These are phyloP conservation scores for Leishmania aethiopica DNA, from an alignment of 208 protist genomes.

Conservation along the genomic window DNA sequence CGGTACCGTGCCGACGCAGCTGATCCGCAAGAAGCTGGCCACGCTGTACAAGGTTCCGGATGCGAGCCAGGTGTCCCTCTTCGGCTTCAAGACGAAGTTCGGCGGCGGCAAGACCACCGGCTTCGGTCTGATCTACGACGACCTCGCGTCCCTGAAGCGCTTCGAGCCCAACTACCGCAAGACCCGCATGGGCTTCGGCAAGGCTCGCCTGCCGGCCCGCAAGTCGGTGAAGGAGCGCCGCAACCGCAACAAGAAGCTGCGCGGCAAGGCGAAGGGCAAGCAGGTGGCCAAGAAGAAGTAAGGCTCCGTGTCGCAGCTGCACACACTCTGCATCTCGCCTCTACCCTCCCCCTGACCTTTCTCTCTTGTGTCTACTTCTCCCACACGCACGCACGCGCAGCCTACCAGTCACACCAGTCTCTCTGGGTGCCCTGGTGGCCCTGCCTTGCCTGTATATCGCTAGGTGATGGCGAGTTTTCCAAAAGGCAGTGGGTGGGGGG, in stretches of 20 bases:
- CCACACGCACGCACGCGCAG: not conserved
- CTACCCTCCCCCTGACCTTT: not conserved
- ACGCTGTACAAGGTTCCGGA: conserved; percentile 98
- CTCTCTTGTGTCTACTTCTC: not conserved
- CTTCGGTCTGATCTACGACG: conserved; percentile 99
- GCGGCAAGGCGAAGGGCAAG: conserved; percentile 97
- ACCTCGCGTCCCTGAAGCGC: conserved; percentile 93
- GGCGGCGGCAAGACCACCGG: conserved; percentile 99
- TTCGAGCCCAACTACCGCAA: conserved; percentile 99
- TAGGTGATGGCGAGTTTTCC: not conserved
- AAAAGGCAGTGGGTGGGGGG: not conserved
- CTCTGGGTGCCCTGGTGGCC: not conserved
- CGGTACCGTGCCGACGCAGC: conserved; percentile 93
- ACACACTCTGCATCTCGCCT: not conserved
- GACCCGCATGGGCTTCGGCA: conserved; percentile 93
- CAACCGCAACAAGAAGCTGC: conserved; percentile 99
- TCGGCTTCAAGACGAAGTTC: conserved; percentile 99
- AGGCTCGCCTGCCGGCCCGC: conserved; percentile 87
- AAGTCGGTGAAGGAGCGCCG: conserved; percentile 99
- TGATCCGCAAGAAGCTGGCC: conserved; percentile 95
- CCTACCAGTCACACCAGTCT: not conserved
- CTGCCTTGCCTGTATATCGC: not conserved
- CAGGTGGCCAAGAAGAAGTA: conserved; percentile 93
- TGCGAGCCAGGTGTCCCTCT: conserved; percentile 95
- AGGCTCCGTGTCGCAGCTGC: conserved; percentile 18